Evolutionary conservation across 2,329 filamentous ascomycete species (phyloP).

Genomic region (Colletotrichum sojae): DNA sequence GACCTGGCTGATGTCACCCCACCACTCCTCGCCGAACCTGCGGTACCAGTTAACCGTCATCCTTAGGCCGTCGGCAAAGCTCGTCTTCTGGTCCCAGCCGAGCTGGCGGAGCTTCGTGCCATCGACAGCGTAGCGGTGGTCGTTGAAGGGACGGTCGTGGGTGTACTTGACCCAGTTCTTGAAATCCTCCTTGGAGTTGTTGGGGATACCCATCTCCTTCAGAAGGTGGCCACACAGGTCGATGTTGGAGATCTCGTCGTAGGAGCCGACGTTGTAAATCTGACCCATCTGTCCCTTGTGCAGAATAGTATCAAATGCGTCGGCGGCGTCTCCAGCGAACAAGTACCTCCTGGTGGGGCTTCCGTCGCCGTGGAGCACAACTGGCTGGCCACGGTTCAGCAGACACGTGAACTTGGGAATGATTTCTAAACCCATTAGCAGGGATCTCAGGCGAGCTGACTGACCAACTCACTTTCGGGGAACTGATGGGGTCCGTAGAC

Average conservation of each 20-base stretch:
- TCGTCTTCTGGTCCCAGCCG: slow-evolving; percentile 78
- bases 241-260: slow-evolving; percentile 83
- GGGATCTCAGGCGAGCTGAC: background rate
- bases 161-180: slow-evolving; percentile 80
- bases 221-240: slow-evolving; percentile 77
- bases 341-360: slow-evolving; percentile 82
- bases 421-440: slow-evolving; percentile 71
- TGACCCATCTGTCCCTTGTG: slow-evolving; percentile 82
- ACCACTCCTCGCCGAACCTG: slow-evolving; percentile 77
- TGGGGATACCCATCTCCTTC: slow-evolving; percentile 70
- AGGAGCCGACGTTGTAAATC: slow-evolving; percentile 86
- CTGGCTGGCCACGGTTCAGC: slow-evolving; percentile 74
- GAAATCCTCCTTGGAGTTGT: slow-evolving; percentile 66
- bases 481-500: slow-evolving; percentile 89
- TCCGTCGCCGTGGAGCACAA: slow-evolving; percentile 84
- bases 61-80: slow-evolving; percentile 73
- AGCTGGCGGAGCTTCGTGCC: slow-evolving; percentile 76
- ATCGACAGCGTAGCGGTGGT: slow-evolving; percentile 80
- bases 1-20: slow-evolving; percentile 79
- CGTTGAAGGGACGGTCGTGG: slow-evolving; percentile 84
- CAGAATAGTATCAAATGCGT: slow-evolving; percentile 87
- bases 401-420: slow-evolving; percentile 87
- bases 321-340: slow-evolving; percentile 83
- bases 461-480: slow-evolving; percentile 77
- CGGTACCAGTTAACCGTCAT: slow-evolving; percentile 80